These are phyloP conservation scores for Silene conica DNA, from an alignment of 148 eudicot genomes.

Conservation along the genomic window DNA sequence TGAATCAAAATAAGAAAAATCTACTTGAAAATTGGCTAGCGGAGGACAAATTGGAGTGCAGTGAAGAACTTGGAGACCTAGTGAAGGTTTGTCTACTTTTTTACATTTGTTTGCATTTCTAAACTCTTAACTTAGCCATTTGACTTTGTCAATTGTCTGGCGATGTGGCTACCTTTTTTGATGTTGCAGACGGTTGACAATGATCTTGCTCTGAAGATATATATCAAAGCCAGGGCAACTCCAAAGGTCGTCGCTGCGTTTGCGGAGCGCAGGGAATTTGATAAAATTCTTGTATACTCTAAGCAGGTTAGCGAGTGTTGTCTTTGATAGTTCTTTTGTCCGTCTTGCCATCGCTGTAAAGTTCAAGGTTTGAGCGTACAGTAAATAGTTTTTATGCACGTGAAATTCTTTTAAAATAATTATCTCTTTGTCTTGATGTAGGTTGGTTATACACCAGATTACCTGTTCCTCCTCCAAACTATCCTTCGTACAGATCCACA, in stretches of 20 bases:
- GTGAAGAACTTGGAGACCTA: slow-evolving; percentile 99
- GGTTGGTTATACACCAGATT: too few species aligned
- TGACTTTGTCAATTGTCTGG: slow-evolving; percentile 3
- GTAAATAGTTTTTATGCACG: too few species aligned
- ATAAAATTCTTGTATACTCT: slow-evolving; percentile 36
- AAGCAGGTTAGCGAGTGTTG: slow-evolving; percentile 22
- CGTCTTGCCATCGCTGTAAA: too few species aligned
- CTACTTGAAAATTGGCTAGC: slow-evolving; percentile 94
- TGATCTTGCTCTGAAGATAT: slow-evolving; percentile 91
- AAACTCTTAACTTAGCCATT: background rate
- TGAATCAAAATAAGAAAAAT: slow-evolving; percentile 93
- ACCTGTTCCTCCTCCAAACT: too few species aligned
- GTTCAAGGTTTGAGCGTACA: too few species aligned
- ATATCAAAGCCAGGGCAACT: slow-evolving; percentile 88
- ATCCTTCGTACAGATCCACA: too few species aligned
- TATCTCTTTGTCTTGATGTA: too few species aligned
- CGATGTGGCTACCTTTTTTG: slow-evolving; percentile 12
- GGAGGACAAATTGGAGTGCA: slow-evolving; percentile 93
- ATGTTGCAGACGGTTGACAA: slow-evolving; percentile 82
- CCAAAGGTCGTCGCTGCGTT: slow-evolving; percentile 39
- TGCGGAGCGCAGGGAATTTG: slow-evolving; percentile 36
- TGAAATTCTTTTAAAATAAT: too few species aligned
- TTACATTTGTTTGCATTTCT: slow-evolving; percentile 1
- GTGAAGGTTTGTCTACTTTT: slow-evolving; percentile 57
- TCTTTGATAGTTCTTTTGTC: too few species aligned